Conservation (phyloP, 163 green algal genomes). For the Scenedesmus sp. region DNA sequence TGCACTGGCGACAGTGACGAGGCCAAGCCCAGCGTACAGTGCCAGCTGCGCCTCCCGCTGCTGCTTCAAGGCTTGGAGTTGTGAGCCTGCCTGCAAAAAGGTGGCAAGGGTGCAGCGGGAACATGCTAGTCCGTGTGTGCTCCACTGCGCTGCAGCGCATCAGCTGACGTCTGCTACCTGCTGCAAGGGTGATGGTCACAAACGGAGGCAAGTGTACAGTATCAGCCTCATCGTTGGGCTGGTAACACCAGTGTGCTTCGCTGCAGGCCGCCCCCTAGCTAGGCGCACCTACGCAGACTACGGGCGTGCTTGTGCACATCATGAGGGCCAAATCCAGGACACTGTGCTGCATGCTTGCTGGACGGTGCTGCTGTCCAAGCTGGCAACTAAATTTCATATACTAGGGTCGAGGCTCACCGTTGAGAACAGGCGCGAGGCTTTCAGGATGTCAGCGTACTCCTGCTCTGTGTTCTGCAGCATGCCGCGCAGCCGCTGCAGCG, state of each 20-base stretch:
- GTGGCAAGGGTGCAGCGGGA: not conserved
- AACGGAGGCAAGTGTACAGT: not conserved
- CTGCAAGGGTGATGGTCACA: not conserved
- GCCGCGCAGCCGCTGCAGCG: not conserved
- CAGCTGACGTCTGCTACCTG: not conserved
- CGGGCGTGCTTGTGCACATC: not conserved
- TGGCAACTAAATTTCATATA: not conserved
- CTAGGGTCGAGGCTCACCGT: not conserved
- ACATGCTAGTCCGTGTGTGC: too few relatives aligned
- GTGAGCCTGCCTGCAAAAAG: not conserved
- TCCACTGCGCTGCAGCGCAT: too few relatives aligned
- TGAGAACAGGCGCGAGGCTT: conserved; percentile 1
- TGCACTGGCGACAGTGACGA: not conserved
- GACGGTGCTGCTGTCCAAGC: not conserved
- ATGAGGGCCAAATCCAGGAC: too few relatives aligned
- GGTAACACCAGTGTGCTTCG: too few relatives aligned
- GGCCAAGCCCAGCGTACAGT: not conserved
- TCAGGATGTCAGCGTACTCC: conserved; percentile 37
- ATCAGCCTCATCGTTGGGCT: too few relatives aligned
- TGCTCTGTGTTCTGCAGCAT: not conserved
- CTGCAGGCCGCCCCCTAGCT: too few relatives aligned
- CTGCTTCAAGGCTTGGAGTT: not conserved
- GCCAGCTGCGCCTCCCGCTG: not conserved
- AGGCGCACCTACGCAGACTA: not conserved
- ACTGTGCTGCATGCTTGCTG: not conserved